Base-by-base conservation (phyloP, 495 filamentous ascomycete species). In the Penicillium flavigenum region DNA sequence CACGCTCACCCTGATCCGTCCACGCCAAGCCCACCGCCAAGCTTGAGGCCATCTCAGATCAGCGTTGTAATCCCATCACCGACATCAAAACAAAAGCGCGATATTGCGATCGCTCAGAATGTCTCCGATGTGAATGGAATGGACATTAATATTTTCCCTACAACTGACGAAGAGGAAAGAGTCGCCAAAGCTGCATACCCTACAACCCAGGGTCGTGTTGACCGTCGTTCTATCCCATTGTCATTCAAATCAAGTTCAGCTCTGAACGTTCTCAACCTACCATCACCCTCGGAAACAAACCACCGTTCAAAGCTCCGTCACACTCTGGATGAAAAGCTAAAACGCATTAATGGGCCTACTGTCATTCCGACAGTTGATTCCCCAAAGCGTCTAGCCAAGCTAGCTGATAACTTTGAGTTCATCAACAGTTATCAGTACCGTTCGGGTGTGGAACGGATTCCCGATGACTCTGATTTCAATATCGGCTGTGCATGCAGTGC, bases 351-450 rank as follows among this genome's bases (percentile, higher is more conserved):
- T 2, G 75, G 76, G 0, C 72, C 73, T 0, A 16, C 47, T 0
- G 65, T 76, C 3, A 61, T 58, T 3, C 63, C 74, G 12, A 55
- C 61, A 1, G 46, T 65, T 0, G 56, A 61, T 2, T 67, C 65
- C 20, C 59, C 66, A 4, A 61, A 50, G 3, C 54, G 51, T 11
- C 63, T 77, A 0, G 63, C 66, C 0, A 39, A 58, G 8, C 58
- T 70, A 5, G 66, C 66, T 0, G 52, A 70, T 1, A 70, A 72
- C 43, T 81, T 81, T 56, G 69, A 68, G 14, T 82, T 82, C n/a
- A 62, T 77, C 4, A 71, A 74, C 26, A 59, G 71, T 7, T 76
- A 77, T 50, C 65, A 72, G n/a, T 51, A 80, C 0, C 62, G 64
- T 0, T 58, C 69, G 5, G 76, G 72, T 0, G 77, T 79, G 1